Percentiles rank a stretch among this genome's conserved stretches.
These are phyloP conservation scores for Hymenoscyphus infarciens DNA, from an alignment of 2,329 filamentous ascomycete genomes.

Conservation along the genomic window DNA sequence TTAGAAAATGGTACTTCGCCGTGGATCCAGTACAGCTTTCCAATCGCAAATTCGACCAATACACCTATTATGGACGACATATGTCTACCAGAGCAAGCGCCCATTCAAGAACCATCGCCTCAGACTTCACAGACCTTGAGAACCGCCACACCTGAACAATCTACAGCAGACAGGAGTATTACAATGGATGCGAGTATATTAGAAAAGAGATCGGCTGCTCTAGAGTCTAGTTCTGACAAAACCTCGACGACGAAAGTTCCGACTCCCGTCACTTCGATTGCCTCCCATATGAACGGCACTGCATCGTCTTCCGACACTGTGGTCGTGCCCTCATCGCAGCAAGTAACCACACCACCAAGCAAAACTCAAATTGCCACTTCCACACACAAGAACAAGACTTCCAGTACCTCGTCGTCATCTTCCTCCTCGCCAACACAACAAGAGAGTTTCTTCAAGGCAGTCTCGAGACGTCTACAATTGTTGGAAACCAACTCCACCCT, in stretches of 20 bases:
- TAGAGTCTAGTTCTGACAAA: neutral
- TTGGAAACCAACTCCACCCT: slow-evolving; percentile 91
- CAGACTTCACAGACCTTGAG: neutral
- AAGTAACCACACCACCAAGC: slow-evolving; percentile 15
- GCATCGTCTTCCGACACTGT: slow-evolving; percentile 10
- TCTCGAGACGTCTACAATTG: slow-evolving; percentile 86
- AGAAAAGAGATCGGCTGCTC: neutral
- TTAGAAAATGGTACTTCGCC: slow-evolving; percentile 18
- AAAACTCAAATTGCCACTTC: slow-evolving; percentile 24
- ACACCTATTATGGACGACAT: slow-evolving; percentile 14
- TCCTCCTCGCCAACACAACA: slow-evolving; percentile 77
- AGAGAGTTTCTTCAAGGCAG: slow-evolving; percentile 96
- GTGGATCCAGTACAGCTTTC: slow-evolving; percentile 18
- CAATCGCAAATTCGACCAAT: slow-evolving; percentile 6
- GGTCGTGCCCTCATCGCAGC: slow-evolving; percentile 11
- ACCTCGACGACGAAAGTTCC: neutral
- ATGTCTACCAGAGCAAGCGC: slow-evolving; percentile 20
- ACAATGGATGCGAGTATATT: neutral
- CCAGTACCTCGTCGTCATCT: slow-evolving; percentile 42
- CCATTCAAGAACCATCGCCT: slow-evolving; percentile 1
- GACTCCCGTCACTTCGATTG: neutral
- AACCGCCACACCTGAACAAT: slow-evolving; percentile 1
- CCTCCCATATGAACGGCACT: slow-evolving; percentile 14
- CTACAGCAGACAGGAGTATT: neutral
- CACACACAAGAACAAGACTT: slow-evolving; percentile 29